Conservation (phyloP, 805 yeast species). For the Ogataea methanolica region DNA sequence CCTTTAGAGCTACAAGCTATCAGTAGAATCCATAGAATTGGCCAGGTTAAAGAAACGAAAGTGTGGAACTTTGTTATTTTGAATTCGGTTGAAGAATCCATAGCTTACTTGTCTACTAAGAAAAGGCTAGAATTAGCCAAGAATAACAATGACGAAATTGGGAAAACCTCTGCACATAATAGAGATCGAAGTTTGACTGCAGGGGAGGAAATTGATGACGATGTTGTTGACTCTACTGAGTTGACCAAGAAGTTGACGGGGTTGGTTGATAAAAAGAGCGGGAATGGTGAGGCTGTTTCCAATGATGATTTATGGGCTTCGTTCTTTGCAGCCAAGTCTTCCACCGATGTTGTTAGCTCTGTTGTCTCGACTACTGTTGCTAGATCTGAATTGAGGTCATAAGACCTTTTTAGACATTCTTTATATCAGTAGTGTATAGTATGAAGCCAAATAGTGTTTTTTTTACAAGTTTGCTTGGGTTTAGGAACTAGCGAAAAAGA, state of each 20-base stretch:
- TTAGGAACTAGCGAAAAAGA: too few relatives aligned
- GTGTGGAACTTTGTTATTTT: slow-evolving; percentile 90
- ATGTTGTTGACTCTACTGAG: slow-evolving; percentile 51
- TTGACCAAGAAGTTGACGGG: slow-evolving; percentile 47
- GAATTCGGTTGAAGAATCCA: slow-evolving; percentile 85
- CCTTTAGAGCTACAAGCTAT: slow-evolving; percentile 89
- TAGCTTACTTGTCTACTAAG: slow-evolving; percentile 62
- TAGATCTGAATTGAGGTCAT: slow-evolving; percentile 5
- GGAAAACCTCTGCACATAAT: not conserved
- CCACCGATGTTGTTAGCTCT: slow-evolving; percentile 16
- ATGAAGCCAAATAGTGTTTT: too few relatives aligned
- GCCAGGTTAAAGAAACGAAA: slow-evolving; percentile 74
- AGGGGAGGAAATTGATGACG: slow-evolving; percentile 25
- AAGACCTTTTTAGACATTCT: too few relatives aligned
- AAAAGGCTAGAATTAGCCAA: slow-evolving; percentile 45
- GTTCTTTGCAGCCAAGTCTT: slow-evolving; percentile 39
- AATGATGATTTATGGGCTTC: slow-evolving; percentile 60
- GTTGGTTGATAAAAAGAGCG: slow-evolving; percentile 39
- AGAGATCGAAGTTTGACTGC: slow-evolving; percentile 20
- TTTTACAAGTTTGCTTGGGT: too few relatives aligned
- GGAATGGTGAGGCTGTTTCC: slow-evolving; percentile 57
- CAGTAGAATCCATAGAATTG: slow-evolving; percentile 88
- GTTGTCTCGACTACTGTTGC: slow-evolving; percentile 11
- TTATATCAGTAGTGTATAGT: too few relatives aligned
- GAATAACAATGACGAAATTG: slow-evolving; percentile 13